Base-by-base conservation (phyloP, 73 alveolate genomes). In the Paramecium biaurelia region DNA sequence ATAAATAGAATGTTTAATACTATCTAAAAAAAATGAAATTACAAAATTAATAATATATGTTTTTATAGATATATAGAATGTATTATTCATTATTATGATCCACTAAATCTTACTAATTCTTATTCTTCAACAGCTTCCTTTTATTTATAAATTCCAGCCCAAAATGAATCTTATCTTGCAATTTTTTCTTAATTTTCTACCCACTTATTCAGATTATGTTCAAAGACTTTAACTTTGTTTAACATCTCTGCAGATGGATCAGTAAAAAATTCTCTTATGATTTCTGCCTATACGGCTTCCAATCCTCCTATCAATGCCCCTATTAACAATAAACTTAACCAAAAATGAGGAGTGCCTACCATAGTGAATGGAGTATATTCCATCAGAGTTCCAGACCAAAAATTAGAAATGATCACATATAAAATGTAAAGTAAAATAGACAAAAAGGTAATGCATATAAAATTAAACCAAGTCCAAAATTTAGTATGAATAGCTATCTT, bases 391-490 rank as follows among this genome's bases (percentile, higher is more conserved):
- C 79, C 74, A 5, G 85, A 21, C 94, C 90, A 70, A 26, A 24
- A 70, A 89, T 89, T 26, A 45, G 85, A 70, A 0, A 89, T 18
- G 82, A 76, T 38, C 21, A 89, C 67, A 35, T 89, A 89, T 63
- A 82, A 41, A 30, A 89, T 43, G 85, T 89, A 89, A 2, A 89
- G 34, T 24, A 76, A 20, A 18, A 89, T 45, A 45, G 88, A 57
- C 15, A 57, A 30, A 43, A 89, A 45, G 20, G 87, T 42, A 1
- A 89, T 38, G 7, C 88, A n/a, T 4, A 89, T 11, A 57, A 76
- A 89, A 45, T 89, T 89, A 45, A 76, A 89, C 59, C 85, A 70
- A 6, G 89, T 89, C 94, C 94, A 89, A 18, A 43, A 70, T 32
- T 89, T 30, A 10, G 94, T 89, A 14, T 70, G 57, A 20, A 89